Evolutionary conservation across 306 rosid species (phyloP).

Genomic region (Aeschynomene evenia): DNA sequence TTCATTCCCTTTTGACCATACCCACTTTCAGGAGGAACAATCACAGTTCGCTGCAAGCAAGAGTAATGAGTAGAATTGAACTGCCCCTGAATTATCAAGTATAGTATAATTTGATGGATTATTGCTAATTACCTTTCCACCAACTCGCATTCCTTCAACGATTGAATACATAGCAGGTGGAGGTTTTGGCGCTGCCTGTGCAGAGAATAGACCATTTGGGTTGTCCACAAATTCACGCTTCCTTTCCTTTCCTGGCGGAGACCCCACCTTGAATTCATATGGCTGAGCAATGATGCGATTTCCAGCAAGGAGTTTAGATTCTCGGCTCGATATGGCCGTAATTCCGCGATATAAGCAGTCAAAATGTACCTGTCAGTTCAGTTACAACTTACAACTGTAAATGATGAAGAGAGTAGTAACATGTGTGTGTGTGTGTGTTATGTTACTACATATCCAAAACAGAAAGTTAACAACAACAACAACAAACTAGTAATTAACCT

Average conservation of each 20-base stretch:
- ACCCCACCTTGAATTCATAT: slow-evolving; percentile 83
- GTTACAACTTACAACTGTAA: background rate
- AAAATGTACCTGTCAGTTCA: slow-evolving; percentile 77
- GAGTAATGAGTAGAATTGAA: too few relatives aligned
- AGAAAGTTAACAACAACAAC: too few relatives aligned
- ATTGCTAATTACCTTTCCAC: slow-evolving; percentile 58
- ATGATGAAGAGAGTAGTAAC: too few relatives aligned
- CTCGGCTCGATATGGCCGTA: slow-evolving; percentile 85
- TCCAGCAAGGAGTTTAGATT: slow-evolving; percentile 89
- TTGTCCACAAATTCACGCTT: slow-evolving; percentile 88
- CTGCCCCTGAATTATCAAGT: too few relatives aligned
- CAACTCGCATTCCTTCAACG: slow-evolving; percentile 86
- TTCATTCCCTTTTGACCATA: slow-evolving; percentile 82
- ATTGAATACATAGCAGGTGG: slow-evolving; percentile 77
- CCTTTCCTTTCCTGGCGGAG: slow-evolving; percentile 90
- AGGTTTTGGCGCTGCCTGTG: slow-evolving; percentile 97
- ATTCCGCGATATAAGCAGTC: slow-evolving; percentile 84
- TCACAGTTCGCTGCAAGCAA: slow-evolving; percentile 75
- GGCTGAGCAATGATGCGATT: slow-evolving; percentile 92
- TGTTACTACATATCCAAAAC: too few relatives aligned
- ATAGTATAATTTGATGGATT: slow-evolving; percentile 1
- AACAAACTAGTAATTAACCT: slow-evolving; percentile 36
- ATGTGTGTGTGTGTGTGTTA: too few relatives aligned
- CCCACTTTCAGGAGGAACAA: slow-evolving; percentile 85
- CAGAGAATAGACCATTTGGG: slow-evolving; percentile 90